phyloP scores from a whole-genome alignment of 176 grass and related monocot species.

The Stipa capillata region DNA sequence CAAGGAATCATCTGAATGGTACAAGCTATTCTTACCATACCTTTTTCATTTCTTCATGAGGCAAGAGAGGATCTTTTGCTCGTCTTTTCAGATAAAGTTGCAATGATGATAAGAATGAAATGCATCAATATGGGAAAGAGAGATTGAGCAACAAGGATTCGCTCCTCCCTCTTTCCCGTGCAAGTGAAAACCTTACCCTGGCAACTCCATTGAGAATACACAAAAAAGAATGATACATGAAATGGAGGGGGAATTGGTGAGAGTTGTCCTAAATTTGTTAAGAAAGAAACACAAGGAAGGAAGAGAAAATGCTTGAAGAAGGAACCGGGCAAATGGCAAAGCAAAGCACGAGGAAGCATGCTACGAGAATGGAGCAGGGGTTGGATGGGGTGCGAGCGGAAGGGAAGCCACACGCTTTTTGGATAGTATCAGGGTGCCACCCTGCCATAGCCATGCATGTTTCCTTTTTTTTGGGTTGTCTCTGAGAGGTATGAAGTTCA shows the following conservation, averaged over 20 bases:
- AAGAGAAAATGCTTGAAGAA: background rate
- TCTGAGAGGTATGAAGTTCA: background rate
- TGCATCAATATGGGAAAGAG: conserved; percentile 20
- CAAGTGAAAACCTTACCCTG: conserved; percentile 14
- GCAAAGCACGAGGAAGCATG: conserved; percentile 23
- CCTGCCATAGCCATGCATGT: conserved; percentile 10
- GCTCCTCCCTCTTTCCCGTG: conserved; percentile 25
- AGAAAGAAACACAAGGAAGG: background rate
- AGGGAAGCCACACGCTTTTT: conserved; percentile 50
- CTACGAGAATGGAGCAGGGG: background rate
- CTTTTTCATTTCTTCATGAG: background rate
- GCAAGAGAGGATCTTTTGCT: background rate
- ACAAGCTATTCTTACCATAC: background rate
- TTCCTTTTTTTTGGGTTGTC: conserved; percentile 21
- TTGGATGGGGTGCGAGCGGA: background rate
- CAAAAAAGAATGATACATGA: background rate
- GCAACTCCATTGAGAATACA: conserved; percentile 5
- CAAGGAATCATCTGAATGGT: background rate
- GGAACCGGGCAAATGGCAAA: conserved; percentile 12
- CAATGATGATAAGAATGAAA: background rate
- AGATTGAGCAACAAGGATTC: background rate
- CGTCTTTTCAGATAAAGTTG: background rate
- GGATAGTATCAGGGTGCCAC: conserved; percentile 1
- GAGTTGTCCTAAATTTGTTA: background rate
- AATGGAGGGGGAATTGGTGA: background rate